Base-by-base conservation (phyloP, 2,329 filamentous ascomycete species). In the Ophiostoma fasciatum region DNA sequence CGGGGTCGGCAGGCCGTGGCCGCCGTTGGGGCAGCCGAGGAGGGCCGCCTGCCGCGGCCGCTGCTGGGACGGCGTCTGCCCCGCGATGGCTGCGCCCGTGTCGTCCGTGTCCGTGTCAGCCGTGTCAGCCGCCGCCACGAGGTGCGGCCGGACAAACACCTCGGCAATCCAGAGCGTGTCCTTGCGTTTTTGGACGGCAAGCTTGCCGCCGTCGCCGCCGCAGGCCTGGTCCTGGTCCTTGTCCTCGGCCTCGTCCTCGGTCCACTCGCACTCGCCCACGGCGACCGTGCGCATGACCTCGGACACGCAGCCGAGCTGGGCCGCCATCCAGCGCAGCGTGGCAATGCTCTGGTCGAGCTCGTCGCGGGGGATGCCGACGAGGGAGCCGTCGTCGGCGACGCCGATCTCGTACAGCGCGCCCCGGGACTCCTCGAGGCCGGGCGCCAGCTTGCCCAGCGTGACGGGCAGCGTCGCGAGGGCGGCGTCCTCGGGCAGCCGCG, bases 331-430 rank as follows among this genome's bases (percentile, higher is more conserved):
- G 42, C 77, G 74, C 26, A 98, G 60, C 39, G 87, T 94, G 28
- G 70, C 71, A 42, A 96, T 65, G 52, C 85, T 94, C 57, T 96
- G 88, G 42, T 88, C 74, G 66, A 98, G 73, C 56, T 98, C 90
- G 51, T 94, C 85, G 45, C 82, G 75, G 3, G 83, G 82, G 31
- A 98, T 63, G 0, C 90, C 90, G 28, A 94, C 74, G 39, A 98
- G 75, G 0, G 80, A 84, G 7, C 90, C 90, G 59, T 96, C 85
- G 54, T 98, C 90, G 20, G 87, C 81, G 9, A 98, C 85, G 0
- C 90, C 90, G 54, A 98, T 93, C 55, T 98, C 88, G 48, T 98
- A 98, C 33, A 96, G 58, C 1, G 90, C 90, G 5, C 90, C 90
- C 46, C 83, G 79, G 13, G 85, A 94, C 53, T 94, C 87, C 52